Base-by-base conservation (phyloP, 805 yeast genomes). In the Wickerhamiella hasegawae region DNA sequence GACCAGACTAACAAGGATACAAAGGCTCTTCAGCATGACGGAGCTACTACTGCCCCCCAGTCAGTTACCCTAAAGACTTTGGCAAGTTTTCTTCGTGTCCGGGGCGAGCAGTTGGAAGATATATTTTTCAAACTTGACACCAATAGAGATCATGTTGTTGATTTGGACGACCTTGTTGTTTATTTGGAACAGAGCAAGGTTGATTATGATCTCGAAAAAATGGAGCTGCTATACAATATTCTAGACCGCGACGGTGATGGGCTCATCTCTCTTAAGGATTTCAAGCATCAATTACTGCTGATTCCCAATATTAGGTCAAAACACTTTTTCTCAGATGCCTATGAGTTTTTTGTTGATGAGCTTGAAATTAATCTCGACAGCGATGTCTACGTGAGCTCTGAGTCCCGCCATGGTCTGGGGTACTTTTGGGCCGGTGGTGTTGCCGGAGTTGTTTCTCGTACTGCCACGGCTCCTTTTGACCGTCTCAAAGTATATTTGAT, bases 391-490 rank as follows among this genome's bases (percentile, higher is more conserved):
- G 65, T 87, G 25, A 75, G 77, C 29, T 74, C 73, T 51, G 93
- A 82, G 43, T 68, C 80, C 35, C 58, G 80, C 33, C 73, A 78
- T 51, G 94, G 95, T 22, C 67, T 83, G 41, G 95, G 96, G 1
- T 90, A 73, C 56, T 90, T 90, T 51, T 58, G 85, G 23, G 94
- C 95, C 1, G 98, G 98, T 27, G 98, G 98, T 0, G 55, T 85
- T 16, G 80, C 95, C 1, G 98, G 98, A 2, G 98, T 87, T 2
- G 78, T 90, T 3, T 83, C 95, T 11, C 73, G 98, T 58, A 84
- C 97, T 0, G 78, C 90, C 47, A 90, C 98, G 0, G 98, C 97
- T 0, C 98, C 98, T 9, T 81, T 90, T 44, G 98, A 90, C 55
- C 69, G 98, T 53, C 71, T 90, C 17, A 90, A 90, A 54, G 97